Percentiles rank a stretch among this genome's conserved stretches.
These are phyloP conservation scores for Ascoidea rubescens DNA, from an alignment of 805 yeast species.

Conservation along the genomic window DNA sequence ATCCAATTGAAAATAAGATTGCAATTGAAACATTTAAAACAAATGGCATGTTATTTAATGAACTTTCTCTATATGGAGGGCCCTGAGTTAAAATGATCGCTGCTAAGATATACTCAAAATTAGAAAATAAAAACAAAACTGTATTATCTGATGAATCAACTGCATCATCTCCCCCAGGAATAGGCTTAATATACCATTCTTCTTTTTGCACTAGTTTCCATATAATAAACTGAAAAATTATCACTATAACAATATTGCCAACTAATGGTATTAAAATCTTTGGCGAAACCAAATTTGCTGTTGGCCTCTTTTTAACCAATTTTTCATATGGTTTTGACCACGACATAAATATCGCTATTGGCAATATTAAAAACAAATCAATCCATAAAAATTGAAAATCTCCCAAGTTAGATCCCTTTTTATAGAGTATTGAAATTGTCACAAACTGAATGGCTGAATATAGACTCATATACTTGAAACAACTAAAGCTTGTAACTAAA, in stretches of 20 bases:
- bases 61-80: slow-evolving; percentile 81
- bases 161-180: slow-evolving; percentile 69
- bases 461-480: slow-evolving; percentile 95
- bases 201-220: slow-evolving; percentile 48
- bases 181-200: slow-evolving; percentile 70
- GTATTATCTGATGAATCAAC: slow-evolving; percentile 88
- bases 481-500: slow-evolving; percentile 86
- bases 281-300: slow-evolving; percentile 85
- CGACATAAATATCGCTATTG: slow-evolving; percentile 93
- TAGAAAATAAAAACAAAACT: slow-evolving; percentile 62
- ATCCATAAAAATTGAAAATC: slow-evolving; percentile 94
- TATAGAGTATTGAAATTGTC: slow-evolving; percentile 73
- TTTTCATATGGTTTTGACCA: slow-evolving; percentile 73
- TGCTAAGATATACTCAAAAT: slow-evolving; percentile 77
- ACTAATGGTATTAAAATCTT: slow-evolving; percentile 73
- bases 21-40: slow-evolving; percentile 44
- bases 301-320: slow-evolving; percentile 66
- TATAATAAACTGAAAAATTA: slow-evolving; percentile 49
- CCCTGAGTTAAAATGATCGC: slow-evolving; percentile 85
- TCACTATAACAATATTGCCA: slow-evolving; percentile 56
- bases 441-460: slow-evolving; percentile 94
- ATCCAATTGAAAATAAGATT: slow-evolving; percentile 28
- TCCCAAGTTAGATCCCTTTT: slow-evolving; percentile 84
- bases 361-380: slow-evolving; percentile 80
- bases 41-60: slow-evolving; percentile 55